Percentiles rank a stretch among this genome's conserved stretches.
Evolutionary conservation across 2,329 filamentous ascomycete genomes (phyloP).

Genomic region (Raffaelea arxii): DNA sequence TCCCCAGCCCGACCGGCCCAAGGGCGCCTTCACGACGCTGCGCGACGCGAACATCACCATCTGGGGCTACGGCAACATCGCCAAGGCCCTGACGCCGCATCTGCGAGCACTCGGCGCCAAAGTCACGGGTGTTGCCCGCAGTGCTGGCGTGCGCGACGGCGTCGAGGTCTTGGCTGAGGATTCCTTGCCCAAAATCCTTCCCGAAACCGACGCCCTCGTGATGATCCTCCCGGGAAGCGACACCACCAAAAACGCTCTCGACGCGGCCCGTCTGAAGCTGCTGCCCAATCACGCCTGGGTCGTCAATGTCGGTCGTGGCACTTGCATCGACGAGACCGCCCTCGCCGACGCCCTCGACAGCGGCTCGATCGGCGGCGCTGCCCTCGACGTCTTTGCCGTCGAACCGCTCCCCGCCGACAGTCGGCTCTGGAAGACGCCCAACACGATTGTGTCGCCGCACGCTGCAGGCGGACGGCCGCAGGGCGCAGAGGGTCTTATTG

Average conservation of each 20-base stretch:
- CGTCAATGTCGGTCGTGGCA: slow-evolving; percentile 40
- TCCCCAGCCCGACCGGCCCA: slow-evolving; percentile 23
- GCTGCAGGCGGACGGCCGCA: slow-evolving; percentile 51
- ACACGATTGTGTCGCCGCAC: slow-evolving; percentile 15
- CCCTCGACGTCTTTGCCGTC: slow-evolving; percentile 36
- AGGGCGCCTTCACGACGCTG: slow-evolving; percentile 32
- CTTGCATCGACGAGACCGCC: slow-evolving; percentile 38
- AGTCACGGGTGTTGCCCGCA: slow-evolving; percentile 49
- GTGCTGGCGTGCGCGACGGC: slow-evolving; percentile 42
- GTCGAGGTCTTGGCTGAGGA: slow-evolving; percentile 32
- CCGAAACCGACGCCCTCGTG: slow-evolving; percentile 34
- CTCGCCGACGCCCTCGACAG: slow-evolving; percentile 33
- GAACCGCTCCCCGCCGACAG: slow-evolving; percentile 32
- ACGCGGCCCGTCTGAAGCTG: slow-evolving; percentile 25
- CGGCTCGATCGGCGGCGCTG: slow-evolving; percentile 35
- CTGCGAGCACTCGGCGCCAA: slow-evolving; percentile 39
- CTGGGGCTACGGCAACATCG: slow-evolving; percentile 42
- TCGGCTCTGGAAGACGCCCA: slow-evolving; percentile 16
- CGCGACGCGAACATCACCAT: slow-evolving; percentile 31
- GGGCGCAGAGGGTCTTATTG: slow-evolving; percentile 48
- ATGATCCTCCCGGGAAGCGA: slow-evolving; percentile 37
- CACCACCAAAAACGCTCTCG: slow-evolving; percentile 28
- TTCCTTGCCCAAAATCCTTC: slow-evolving; percentile 26
- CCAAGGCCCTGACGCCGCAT: slow-evolving; percentile 30
- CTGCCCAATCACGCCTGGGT: slow-evolving; percentile 28